Base-by-base conservation (phyloP, 148 eudicot species). In the Chenopodium suecicum region DNA sequence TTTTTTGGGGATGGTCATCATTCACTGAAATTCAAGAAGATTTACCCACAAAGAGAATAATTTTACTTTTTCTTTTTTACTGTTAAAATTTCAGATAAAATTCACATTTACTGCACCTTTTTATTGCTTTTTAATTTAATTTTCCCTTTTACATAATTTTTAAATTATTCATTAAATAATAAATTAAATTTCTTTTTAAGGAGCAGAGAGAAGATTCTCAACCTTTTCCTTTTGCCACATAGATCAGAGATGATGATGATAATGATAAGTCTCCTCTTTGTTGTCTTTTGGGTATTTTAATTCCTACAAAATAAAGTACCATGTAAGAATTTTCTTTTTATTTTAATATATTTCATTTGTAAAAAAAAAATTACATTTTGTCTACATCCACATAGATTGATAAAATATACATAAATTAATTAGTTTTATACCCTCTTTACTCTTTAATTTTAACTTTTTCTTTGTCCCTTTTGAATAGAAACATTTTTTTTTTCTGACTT, bases 261-360 rank as follows among this genome's bases (percentile, higher is more conserved):
- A 67, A 81, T 82, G 70, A 82, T 76, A 77, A 77, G 76, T 48
- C 48, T 76, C 73, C 34, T 16, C 44, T 82, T 75, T n/a, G 44
- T 75, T 81, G 41, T 82, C 84, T 77, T 82, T 56, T 82, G 76
- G 75, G 31, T 70, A 32, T 37, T 66, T 81, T 41, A n/a, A 13
- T 79, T 47, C 11, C 66, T 67, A 6, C 17, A 9, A 50, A 31
- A 2, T 34, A 34, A 34, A 41, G 44, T 32, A 32, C 14, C 25
- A 11, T n/a, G 37, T 63, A 77, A 41, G 4, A 4, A 41, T 77
- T 77, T 60, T 25, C 6, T 4, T 63, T 63, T 19, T 29, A 6
- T 56, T 16, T 56, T 56, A 52, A 52, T 52, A 10, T 52, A 52
- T 52, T 52, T 52, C 12, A 32, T 41, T 41, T 41, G 2, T 19